Percentiles rank a stretch among this genome's conserved stretches.
phyloP scores from a whole-genome alignment of 1,284 basidiomycete species.

The Ceratobasidium sp. region DNA sequence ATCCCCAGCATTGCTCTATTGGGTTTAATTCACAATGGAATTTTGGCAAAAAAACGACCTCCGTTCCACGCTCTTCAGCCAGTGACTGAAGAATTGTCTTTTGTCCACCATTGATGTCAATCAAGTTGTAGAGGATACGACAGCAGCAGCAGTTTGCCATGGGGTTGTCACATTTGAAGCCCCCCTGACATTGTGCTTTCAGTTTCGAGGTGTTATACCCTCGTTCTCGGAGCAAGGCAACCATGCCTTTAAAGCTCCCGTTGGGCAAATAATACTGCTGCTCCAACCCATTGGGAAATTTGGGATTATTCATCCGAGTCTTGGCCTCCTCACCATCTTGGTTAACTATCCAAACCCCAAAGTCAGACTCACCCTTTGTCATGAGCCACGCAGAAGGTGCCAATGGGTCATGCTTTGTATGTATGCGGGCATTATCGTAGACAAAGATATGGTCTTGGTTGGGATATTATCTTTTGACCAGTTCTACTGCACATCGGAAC shows the following conservation, averaged over 20 bases:
- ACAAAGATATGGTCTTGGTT: slow-evolving; percentile 50
- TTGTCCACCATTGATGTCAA: background rate
- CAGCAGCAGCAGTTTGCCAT: slow-evolving; percentile 2
- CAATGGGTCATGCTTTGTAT: slow-evolving; percentile 53
- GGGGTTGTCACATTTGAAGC: background rate
- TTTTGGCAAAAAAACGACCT: slow-evolving; percentile 50
- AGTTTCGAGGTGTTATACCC: background rate
- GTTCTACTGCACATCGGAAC: slow-evolving; percentile 51
- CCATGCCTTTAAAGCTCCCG: slow-evolving; percentile 20
- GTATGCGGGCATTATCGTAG: slow-evolving; percentile 55
- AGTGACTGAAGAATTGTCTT: slow-evolving; percentile 48
- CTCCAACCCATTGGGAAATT: slow-evolving; percentile 48
- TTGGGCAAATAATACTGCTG: slow-evolving; percentile 54
- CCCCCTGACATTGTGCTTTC: background rate
- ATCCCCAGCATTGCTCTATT: slow-evolving; percentile 53
- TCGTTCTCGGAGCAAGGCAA: background rate
- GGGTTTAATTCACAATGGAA: slow-evolving; percentile 54
- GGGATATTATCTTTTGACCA: slow-evolving; percentile 51
- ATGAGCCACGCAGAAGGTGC: slow-evolving; percentile 53
- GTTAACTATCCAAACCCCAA: too few relatives aligned
- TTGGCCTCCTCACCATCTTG: too few relatives aligned
- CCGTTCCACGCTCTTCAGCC: slow-evolving; percentile 47
- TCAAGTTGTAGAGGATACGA: background rate
- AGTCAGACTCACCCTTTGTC: slow-evolving; percentile 48
- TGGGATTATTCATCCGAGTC: too few relatives aligned